phyloP scores from a whole-genome alignment of 305 asterid genomes.

The Solanum aculeatissimum region DNA sequence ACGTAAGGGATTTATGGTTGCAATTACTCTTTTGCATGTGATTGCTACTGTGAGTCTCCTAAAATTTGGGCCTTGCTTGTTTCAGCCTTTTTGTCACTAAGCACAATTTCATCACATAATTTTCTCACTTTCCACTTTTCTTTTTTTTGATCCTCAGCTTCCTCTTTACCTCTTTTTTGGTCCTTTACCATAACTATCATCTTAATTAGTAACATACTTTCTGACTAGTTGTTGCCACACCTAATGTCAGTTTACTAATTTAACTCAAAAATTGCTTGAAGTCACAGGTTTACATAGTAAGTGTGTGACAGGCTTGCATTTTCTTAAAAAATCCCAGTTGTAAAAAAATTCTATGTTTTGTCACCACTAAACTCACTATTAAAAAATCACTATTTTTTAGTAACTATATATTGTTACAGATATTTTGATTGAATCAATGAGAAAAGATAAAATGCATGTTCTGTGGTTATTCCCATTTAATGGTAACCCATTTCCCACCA shows the following conservation, averaged over 20 bases:
- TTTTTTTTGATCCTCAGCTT: neutral
- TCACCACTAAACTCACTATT: neutral
- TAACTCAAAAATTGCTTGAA: neutral
- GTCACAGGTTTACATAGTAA: neutral
- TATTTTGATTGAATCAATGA: no score
- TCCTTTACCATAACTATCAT: neutral
- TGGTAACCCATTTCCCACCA: no score
- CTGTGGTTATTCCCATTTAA: no score
- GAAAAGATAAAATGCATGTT: no score
- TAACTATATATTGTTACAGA: no score
- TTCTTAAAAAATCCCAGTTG: neutral
- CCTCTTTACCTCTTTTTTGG: neutral
- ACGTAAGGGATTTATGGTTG: neutral
- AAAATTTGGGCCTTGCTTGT: neutral
- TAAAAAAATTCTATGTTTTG: neutral
- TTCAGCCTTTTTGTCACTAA: neutral
- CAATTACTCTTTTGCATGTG: neutral
- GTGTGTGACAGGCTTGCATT: neutral
- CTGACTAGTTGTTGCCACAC: neutral
- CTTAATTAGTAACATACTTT: neutral
- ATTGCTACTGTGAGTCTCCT: constrained; percentile 3
- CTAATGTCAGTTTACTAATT: neutral
- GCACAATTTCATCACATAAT: neutral
- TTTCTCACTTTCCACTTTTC: neutral
- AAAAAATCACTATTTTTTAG: no score